Base-by-base conservation (phyloP, 78 protist genomes). In the Bodo saltans region DNA sequence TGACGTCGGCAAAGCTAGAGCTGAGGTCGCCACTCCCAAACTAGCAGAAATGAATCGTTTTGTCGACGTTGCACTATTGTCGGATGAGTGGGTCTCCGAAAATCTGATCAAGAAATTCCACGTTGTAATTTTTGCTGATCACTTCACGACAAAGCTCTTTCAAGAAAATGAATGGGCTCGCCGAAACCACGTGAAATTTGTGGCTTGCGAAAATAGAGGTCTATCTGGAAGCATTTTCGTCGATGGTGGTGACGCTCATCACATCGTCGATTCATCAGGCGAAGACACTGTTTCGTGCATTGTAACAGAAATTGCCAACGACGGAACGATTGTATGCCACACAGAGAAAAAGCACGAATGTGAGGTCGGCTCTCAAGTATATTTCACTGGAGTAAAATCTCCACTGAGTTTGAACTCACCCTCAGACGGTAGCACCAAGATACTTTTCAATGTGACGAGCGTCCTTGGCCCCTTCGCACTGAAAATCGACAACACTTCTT, bases 191-290 rank as follows among this genome's bases (percentile, higher is more conserved):
- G 32, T 85, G 72, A 68, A 52, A 27, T 88, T 92, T 78, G 68
- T 92, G 70, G 4, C 33, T 27, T 27, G 70, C 1, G 86, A 70
- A 32, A 1, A 78, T 1, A 29, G 34, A 25, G 95, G 95, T 26
- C 53, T 92, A 35, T 79, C 85, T 53, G 71, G 87, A 34, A 25
- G 39, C 70, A 23, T 85, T 37, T 92, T 92, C 71, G 83, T 71
- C 70, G 95, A 90, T 72, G 72, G 72, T 32, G 95, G 95, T 38
- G 69, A 27, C 26, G 79, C 3, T 8, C 88, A 79, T 71, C 30
- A 3, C 4, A 83, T 87, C 8, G 4, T 28, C 29, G 91, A 90
- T 68, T 34, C 70, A 39, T 29, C 79, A 35, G 93, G 92, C 52
- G 90, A 90, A 71, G 73, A 68, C 38, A 79, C 88, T 72, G 2